Conservation (phyloP, 345 rosid species). For the Eucalyptus victrix region DNA sequence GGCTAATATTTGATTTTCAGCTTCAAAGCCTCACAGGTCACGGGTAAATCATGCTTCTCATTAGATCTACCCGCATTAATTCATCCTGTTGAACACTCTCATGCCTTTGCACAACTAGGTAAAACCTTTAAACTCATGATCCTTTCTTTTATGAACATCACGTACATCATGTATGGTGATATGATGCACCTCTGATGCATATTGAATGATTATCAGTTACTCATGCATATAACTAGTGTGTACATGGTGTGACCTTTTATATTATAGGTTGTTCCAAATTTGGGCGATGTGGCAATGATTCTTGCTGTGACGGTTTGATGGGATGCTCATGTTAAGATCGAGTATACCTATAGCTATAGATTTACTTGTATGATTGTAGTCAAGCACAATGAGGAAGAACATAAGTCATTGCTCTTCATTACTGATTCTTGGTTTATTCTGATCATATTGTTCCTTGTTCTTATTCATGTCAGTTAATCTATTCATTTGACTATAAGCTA, state of each 20-base stretch:
- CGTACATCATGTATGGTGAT: not conserved
- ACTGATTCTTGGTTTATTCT: not conserved
- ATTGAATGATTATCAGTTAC: not conserved
- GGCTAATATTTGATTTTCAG: not conserved
- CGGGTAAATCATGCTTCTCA: not conserved
- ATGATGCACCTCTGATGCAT: not conserved
- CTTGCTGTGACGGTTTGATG: not conserved
- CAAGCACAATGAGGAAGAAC: not conserved
- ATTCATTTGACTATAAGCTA: not conserved
- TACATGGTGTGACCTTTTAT: not conserved
- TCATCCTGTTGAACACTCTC: not conserved
- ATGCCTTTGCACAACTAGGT: not conserved
- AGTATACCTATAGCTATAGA: not conserved
- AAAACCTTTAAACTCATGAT: not conserved
- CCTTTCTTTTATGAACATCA: not conserved
- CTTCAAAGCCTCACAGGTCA: too few species aligned
- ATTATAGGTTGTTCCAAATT: not conserved
- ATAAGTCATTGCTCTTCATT: not conserved
- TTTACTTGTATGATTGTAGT: not conserved
- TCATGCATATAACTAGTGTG: not conserved
- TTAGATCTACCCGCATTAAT: not conserved
- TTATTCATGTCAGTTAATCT: not conserved
- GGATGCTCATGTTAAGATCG: not conserved
- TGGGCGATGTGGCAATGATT: not conserved
- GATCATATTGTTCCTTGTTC: not conserved